A percentile compares a stretch with the other conserved stretches of the same genome.
These are phyloP conservation scores for Saccharomyces hybrid DNA, from an alignment of 1,139 yeast species.

Conservation along the genomic window DNA sequence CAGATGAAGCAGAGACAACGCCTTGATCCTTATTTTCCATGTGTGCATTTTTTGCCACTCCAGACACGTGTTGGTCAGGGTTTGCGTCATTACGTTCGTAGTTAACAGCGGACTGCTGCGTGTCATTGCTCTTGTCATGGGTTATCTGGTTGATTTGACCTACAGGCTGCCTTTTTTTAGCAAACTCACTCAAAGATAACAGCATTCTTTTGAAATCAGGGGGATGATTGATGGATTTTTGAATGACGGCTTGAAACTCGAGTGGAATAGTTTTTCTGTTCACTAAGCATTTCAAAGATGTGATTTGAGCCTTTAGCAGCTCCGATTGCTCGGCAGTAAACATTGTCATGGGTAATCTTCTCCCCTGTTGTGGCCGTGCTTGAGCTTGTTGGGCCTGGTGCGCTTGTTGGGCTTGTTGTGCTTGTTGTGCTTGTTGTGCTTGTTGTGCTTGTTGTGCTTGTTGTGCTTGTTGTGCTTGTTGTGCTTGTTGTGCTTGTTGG, in stretches of 20 bases:
- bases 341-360: constrained; percentile 15
- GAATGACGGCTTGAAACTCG: constrained; percentile 39
- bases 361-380: constrained; percentile 16
- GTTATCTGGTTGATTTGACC: constrained; percentile 7
- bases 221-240: constrained; percentile 32
- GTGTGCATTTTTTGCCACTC: not conserved
- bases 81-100: not conserved
- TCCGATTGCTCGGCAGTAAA: constrained; percentile 46
- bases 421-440: no score
- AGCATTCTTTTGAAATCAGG: constrained; percentile 30
- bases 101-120: constrained; percentile 7
- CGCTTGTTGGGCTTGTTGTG: no score
- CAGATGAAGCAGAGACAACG: not conserved
- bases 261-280: constrained; percentile 54
- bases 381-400: constrained; percentile 4
- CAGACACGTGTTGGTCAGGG: not conserved
- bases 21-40: not conserved
- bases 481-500: no score
- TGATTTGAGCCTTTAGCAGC: constrained; percentile 61
- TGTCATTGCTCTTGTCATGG: constrained; percentile 7
- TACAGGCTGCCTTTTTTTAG: constrained; percentile 19
- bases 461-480: no score
- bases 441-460: no score
- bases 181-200: constrained; percentile 25
- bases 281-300: constrained; percentile 56